Evolutionary conservation across 108 stramenopile species (phyloP).

Genomic region (Epipyxis sp.): DNA sequence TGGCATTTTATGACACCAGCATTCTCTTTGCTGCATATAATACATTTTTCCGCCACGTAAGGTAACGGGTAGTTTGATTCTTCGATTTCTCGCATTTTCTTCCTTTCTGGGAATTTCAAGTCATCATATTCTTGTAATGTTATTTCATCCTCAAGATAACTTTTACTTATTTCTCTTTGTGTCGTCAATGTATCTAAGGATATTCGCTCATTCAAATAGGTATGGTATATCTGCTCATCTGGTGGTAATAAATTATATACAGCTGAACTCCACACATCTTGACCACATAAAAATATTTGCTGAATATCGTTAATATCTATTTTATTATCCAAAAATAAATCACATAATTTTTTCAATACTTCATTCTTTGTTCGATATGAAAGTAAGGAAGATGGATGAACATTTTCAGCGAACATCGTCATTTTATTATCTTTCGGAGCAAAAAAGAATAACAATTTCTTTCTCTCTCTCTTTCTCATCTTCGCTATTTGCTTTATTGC

Average conservation of each 20-base stretch:
- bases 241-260: conserved; percentile 6
- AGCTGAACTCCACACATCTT: background rate
- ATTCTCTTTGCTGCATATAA: conserved; percentile 12
- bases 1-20: conserved; percentile 5
- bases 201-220: conserved; percentile 5
- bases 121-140: conserved; percentile 27
- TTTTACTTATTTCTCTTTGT: background rate
- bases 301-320: conserved; percentile 4
- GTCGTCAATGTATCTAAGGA: too few relatives aligned
- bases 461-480: background rate
- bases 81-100: background rate
- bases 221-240: conserved; percentile 18
- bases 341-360: conserved; percentile 25
- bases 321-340: conserved; percentile 3
- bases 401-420: conserved; percentile 1
- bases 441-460: conserved; percentile 23
- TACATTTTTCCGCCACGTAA: background rate
- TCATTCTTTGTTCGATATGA: conserved; percentile 19
- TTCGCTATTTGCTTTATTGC: background rate
- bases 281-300: background rate
- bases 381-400: conserved; percentile 13
- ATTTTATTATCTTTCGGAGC: background rate
- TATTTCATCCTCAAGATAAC: conserved; percentile 25
- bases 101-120: conserved; percentile 16
- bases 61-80: background rate